Evolutionary conservation across 1,284 basidiomycete species (phyloP), one percentile per base, ranked within the genome.

Genomic region (Apiotrichum porosum): DNA sequence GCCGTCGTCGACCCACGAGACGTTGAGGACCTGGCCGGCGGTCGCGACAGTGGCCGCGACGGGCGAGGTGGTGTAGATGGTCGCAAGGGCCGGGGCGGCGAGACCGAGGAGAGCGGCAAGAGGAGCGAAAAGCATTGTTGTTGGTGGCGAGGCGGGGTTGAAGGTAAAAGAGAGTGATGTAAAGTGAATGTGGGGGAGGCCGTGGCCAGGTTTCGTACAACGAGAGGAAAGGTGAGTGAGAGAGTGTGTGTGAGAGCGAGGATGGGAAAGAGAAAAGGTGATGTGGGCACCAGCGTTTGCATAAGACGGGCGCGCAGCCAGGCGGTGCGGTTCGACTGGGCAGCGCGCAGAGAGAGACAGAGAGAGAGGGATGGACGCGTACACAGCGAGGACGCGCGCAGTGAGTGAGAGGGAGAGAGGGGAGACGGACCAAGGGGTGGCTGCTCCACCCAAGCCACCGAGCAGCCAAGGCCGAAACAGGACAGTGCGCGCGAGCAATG

Each of bases 1-100:
- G 46, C 79, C 79, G 56, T 82, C 77, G 52, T 90, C 86, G 53
- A 61, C 69, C 89, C 89, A 92, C 39, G 62, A 70, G 53, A 92
- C 70, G 23, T 75, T 81, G 37, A 80, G 75, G 2, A 66, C 57
- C 62, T 83, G 75, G 26, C 86, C 86, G 50, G 77, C 85, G n/a
- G 75, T 65, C 63, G 79, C 82, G 10, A 62, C 72, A 13, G 81
- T 79, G 0, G 75, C 49, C 9, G 76, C 75, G 22, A 81, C 76
- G 19, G 72, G 72, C 44, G 51, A 58, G 43, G 72, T 74, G 39
- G 66, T 65, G 63, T 72, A 74, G 39, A 74, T 60, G 24, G 61
- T 65, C 32, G 70, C 72, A 37, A 68, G 58, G 22, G 61, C 69
- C 26, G 65, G 55, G 13, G 47, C 37, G 30, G 63, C 54, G 52